A percentile compares a stretch with the other conserved stretches of the same genome.
These are phyloP conservation scores for Chaetothyriales sp. DNA, from an alignment of 2,329 filamentous ascomycete species.

Conservation along the genomic window DNA sequence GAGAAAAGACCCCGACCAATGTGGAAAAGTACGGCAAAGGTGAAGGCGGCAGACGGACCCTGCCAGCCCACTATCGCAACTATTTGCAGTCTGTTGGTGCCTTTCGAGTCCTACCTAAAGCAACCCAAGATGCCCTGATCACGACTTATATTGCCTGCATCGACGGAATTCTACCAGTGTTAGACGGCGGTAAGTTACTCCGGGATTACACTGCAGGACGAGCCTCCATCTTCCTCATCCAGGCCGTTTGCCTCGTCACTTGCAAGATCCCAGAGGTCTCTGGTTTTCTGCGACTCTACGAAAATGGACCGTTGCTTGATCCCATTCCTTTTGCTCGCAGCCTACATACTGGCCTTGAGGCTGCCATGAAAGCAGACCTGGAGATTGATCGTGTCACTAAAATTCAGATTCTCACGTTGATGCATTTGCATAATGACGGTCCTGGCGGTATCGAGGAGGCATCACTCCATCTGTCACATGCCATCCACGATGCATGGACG, in stretches of 20 bases:
- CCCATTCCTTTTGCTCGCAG: constrained; percentile 27
- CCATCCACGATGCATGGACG: constrained; percentile 30
- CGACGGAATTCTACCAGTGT: constrained; percentile 26
- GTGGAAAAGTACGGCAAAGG: constrained; percentile 17
- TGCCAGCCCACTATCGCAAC: constrained; percentile 18
- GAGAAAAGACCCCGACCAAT: constrained; percentile 16
- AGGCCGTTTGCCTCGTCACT: constrained; percentile 28
- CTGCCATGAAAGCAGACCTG: constrained; percentile 26
- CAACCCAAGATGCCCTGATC: constrained; percentile 23
- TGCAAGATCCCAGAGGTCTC: constrained; percentile 25
- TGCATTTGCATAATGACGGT: constrained; percentile 30
- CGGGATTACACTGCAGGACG: constrained; percentile 18
- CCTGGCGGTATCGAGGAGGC: constrained; percentile 28
- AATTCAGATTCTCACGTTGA: constrained; percentile 26
- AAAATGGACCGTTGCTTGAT: constrained; percentile 21
- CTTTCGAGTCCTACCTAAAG: constrained; percentile 20
- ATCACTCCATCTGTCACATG: constrained; percentile 27
- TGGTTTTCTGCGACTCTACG: constrained; percentile 22
- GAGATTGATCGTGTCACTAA: constrained; percentile 26
- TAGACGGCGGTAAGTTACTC: constrained; percentile 21
- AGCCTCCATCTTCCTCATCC: constrained; percentile 25
- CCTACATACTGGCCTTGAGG: constrained; percentile 25
- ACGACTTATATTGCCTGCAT: constrained; percentile 26
- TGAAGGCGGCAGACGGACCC: constrained; percentile 14
- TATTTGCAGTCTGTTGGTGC: constrained; percentile 18